Base-by-base conservation (phyloP, 2,329 filamentous ascomycete genomes). In the Exophiala aquamarina region DNA sequence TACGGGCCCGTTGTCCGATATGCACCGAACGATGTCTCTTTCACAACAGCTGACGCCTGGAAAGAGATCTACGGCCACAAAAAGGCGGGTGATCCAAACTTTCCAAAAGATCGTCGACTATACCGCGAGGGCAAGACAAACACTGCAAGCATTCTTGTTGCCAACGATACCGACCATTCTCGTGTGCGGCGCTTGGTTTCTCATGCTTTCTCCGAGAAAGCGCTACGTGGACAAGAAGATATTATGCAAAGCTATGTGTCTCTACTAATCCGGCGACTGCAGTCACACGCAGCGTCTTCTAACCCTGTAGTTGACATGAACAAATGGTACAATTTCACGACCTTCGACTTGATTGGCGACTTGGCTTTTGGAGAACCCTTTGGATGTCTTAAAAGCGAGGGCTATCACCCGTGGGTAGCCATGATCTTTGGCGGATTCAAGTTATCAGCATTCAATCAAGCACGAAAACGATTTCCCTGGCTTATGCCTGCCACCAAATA, bases 121-220 rank as follows among this genome's bases (percentile, higher is more conserved):
- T 48, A 48, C 21, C 29, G 33, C 7, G 17, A 15, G 4, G 4
- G 26, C 2, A 5, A 13, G 2, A 41, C 23, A 15, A 20, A 20
- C 3, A 4, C 46, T 7, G 13, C 18, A 4, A 45, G 20, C 29
- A 39, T 49, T 3, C 15, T 44, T 8, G 10, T 41, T 5, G 28
- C 41, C 13, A 31, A 39, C 26, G 47, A 44, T 39, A 53, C 50
- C 11, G 50, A 63, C 10, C 65, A 68, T 41, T 39, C 49, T 9
- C 52, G 59, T 3, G 47, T 60, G 18, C 63, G 70, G 15, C 57
- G 62, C 0, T 49, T 65, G 1, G 44, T 75, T 6, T 58, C 64
- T 0, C 64, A 68, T 44, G 69, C 66, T 0, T 74, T 75, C 50
- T 71, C 70, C 0, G 71, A 74, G 34, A 65, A 63, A 37, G 66